These are phyloP conservation scores for Quambalaria eucalypti DNA, from an alignment of 1,284 basidiomycete genomes.

Conservation along the genomic window DNA sequence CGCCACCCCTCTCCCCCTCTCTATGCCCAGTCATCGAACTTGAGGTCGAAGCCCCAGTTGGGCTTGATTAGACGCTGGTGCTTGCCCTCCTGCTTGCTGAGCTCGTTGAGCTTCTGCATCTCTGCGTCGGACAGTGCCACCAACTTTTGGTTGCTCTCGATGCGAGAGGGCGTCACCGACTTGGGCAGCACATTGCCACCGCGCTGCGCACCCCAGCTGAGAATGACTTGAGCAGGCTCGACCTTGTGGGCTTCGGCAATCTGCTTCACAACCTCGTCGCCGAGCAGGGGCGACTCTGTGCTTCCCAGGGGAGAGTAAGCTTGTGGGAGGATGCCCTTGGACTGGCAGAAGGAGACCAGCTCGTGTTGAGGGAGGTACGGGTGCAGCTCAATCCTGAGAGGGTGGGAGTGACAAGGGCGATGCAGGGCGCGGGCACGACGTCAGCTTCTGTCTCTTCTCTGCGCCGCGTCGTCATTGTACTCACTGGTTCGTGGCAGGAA, in stretches of 20 bases:
- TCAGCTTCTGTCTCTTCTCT: too few relatives aligned
- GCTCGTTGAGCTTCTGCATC: conserved; percentile 28
- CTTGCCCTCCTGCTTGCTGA: conserved; percentile 25
- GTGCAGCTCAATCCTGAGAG: conserved; percentile 37
- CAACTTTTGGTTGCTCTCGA: conserved; percentile 28
- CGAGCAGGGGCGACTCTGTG: conserved; percentile 19
- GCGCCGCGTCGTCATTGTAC: too few relatives aligned
- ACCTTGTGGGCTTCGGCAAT: conserved; percentile 22
- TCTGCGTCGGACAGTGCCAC: conserved; percentile 21
- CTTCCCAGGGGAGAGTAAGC: conserved; percentile 36
- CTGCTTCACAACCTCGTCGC: conserved; percentile 18
- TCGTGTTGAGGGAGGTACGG: conserved; percentile 61
- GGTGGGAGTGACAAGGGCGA: too few relatives aligned
- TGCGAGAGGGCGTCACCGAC: conserved; percentile 27
- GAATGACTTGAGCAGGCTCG: conserved; percentile 26
- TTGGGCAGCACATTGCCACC: conserved; percentile 29
- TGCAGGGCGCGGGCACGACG: too few relatives aligned
- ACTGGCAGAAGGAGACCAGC: conserved; percentile 60
- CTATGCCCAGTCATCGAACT: background rate
- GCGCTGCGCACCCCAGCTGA: conserved; percentile 27
- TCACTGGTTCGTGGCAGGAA: conserved; percentile 68
- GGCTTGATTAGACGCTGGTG: conserved; percentile 23
- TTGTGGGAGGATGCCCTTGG: conserved; percentile 15
- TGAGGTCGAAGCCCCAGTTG: background rate
- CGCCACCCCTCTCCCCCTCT: too few relatives aligned